Percentiles rank a stretch among this genome's conserved stretches.
These are phyloP conservation scores for Trametes maxima DNA, from an alignment of 768 basidiomycete species.

Conservation along the genomic window DNA sequence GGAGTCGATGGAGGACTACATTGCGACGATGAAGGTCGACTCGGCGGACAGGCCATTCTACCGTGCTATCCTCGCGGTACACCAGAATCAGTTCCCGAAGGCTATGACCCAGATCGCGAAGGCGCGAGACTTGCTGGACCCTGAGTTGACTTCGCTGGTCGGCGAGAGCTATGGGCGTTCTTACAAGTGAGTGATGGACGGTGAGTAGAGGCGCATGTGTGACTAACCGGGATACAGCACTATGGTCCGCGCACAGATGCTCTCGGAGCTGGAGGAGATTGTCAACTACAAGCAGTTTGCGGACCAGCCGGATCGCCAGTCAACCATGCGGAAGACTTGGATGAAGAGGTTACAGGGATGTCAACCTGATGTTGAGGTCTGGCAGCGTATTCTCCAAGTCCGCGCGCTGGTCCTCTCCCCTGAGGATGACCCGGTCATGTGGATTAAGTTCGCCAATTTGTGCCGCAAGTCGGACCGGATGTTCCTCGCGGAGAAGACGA, in stretches of 20 bases:
- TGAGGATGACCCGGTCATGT: conserved; percentile 93
- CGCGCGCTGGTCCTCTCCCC: conserved; percentile 91
- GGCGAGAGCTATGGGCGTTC: conserved; percentile 97
- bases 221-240: conserved; percentile 52
- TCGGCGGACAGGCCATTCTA: conserved; percentile 96
- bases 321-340: conserved; percentile 92
- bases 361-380: conserved; percentile 97
- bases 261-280: conserved; percentile 97
- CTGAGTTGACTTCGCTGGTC: conserved; percentile 87
- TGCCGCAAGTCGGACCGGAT: conserved; percentile 95
- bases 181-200: conserved; percentile 72
- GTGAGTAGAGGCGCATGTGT: neutral
- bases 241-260: conserved; percentile 97
- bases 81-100: conserved; percentile 94
- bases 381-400: conserved; percentile 97
- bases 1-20: conserved; percentile 98
- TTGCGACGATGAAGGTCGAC: conserved; percentile 88
- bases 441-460: conserved; percentile 98
- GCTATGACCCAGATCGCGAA: conserved; percentile 88
- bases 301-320: conserved; percentile 92
- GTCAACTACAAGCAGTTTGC: conserved; percentile 93
- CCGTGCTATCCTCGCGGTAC: conserved; percentile 92
- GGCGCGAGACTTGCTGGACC: conserved; percentile 89
- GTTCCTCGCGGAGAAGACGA: conserved; percentile 94
- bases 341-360: conserved; percentile 98